Percentiles rank a stretch among this genome's conserved stretches.
Conservation (phyloP, 1,284 basidiomycete species). For the Wallemia mellicola region DNA sequence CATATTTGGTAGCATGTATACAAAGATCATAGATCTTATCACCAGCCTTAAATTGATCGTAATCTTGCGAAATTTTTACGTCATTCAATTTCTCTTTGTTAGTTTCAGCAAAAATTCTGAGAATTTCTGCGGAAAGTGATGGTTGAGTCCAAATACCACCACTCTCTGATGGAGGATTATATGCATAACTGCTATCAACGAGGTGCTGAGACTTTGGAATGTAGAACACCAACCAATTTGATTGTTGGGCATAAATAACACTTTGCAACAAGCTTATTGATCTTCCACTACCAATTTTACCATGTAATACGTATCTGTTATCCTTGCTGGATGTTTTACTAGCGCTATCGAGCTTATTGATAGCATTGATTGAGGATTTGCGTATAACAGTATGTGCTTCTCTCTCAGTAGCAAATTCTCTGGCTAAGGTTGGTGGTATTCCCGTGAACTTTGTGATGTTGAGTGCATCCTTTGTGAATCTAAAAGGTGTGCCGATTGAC, state of each 20-base stretch:
- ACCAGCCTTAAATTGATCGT: not conserved
- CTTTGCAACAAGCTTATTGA: constrained; percentile 3
- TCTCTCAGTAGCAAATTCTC: not conserved
- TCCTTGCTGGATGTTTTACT: not conserved
- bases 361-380: not conserved
- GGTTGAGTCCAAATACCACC: not conserved
- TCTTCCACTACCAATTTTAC: constrained; percentile 3
- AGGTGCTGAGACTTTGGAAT: constrained; percentile 3
- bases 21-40: not conserved
- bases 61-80: not conserved
- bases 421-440: not conserved
- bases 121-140: not conserved
- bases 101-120: not conserved
- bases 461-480: not conserved
- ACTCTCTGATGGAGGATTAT: not conserved
- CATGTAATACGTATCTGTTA: not conserved
- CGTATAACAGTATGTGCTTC: not conserved
- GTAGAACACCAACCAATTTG: constrained; percentile 3
- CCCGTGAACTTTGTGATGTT: not conserved
- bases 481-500: not conserved
- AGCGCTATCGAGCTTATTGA: not conserved
- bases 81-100: not conserved
- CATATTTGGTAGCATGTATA: not conserved
- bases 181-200: not conserved
- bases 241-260: constrained; percentile 3